Base-by-base conservation (phyloP, 768 basidiomycete genomes). In the Suillus subalutaceus region DNA sequence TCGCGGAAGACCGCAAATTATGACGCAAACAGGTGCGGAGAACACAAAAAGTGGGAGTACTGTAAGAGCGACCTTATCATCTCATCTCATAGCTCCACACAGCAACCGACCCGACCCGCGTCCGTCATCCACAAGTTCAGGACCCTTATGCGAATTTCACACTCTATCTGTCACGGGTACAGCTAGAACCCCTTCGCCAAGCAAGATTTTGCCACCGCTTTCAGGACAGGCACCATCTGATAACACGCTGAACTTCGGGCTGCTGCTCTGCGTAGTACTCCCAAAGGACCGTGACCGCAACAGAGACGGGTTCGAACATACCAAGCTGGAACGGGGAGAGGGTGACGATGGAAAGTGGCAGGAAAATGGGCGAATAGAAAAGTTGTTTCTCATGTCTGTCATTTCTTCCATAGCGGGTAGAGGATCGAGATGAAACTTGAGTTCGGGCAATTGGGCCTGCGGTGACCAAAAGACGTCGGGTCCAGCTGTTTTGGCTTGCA, bases 401-500 rank as follows among this genome's bases (percentile, higher is more conserved):
- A 43, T 41, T 9, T 62, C 48, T 18, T 15, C 26, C 20, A 13
- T 32, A n/a, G 26, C 5, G n/a, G 55, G 46, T 26, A 57, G 10
- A 6, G 53, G 13, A 13, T 60, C 58, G 8, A 23, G 23, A 32
- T 43, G 56, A 23, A 69, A 30, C 6, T 52, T 46, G 1, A 26
- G 38, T 7, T 65, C 66, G 23, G 63, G 59, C 12, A 68, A 64
- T 0, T 62, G 8, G 15, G 65, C 46, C 35, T 67, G 62, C 16
- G 57, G 52, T 16, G 64, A 38, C 35, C 74, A 62, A 5, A 65
- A 64, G 23, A 65, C 57, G 30, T 65, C 66, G 30, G 58, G 58
- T 9, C 26, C 58, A 5, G 38, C 38, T 52, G 63, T 68, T 6
- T 50, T 67, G 26, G 63, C 70, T 9, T 68, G 69, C 18, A 70